These are phyloP conservation scores for Actinomucor elegans DNA, from an alignment of 371 early-diverging fungal species.

Conservation along the genomic window DNA sequence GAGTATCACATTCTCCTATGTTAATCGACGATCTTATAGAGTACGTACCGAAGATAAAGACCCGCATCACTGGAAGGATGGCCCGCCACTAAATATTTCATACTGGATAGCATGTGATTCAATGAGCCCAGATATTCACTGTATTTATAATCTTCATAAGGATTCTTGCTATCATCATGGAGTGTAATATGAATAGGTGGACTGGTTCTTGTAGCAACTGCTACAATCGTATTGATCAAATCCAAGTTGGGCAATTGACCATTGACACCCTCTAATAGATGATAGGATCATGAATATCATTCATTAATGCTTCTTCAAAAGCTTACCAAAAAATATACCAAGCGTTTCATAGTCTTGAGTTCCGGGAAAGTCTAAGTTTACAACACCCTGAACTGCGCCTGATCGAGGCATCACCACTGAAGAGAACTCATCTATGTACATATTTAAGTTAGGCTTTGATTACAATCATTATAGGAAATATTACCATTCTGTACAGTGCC, in stretches of 20 bases:
- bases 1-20: background rate
- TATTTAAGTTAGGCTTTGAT: background rate
- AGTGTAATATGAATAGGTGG: constrained; percentile 55
- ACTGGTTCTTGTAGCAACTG: constrained; percentile 41
- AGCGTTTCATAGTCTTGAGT: constrained; percentile 68
- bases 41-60: constrained; percentile 57
- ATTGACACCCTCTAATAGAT: constrained; percentile 81
- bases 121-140: constrained; percentile 45
- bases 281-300: background rate
- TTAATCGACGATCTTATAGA: background rate
- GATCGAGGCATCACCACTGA: constrained; percentile 60
- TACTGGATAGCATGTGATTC: constrained; percentile 54
- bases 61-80: constrained; percentile 75
- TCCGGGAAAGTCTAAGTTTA: constrained; percentile 85
- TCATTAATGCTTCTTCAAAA: too few species aligned
- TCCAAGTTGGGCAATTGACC: constrained; percentile 95
- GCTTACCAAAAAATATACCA: constrained; percentile 77
- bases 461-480: too few species aligned
- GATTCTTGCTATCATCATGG: constrained; percentile 28
- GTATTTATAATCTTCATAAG: constrained; percentile 15
- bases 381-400: constrained; percentile 86
- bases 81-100: constrained; percentile 72
- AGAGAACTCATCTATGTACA: constrained; percentile 14
- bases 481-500: constrained; percentile 50
- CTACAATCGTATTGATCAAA: constrained; percentile 75